Base-by-base conservation (phyloP, 2,329 filamentous ascomycete genomes). In the Monilinia laxa region DNA sequence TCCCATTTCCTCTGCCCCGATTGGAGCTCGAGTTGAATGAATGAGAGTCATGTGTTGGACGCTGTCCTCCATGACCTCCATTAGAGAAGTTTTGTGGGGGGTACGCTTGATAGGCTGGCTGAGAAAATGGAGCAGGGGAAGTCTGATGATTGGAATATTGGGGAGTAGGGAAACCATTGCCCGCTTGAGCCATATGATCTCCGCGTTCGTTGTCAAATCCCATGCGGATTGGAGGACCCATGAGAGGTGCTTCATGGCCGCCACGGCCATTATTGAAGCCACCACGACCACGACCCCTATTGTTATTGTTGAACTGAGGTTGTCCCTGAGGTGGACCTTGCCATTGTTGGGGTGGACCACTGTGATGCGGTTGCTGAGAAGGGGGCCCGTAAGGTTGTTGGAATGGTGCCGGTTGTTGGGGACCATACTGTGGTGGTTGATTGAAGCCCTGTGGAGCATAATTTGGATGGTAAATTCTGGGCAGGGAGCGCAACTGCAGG, bases 391-490 rank as follows among this genome's bases (percentile, higher is more conserved):
- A 78, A 20, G 60, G 60, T 71, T 75, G 78, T 57, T 77, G 77
- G 54, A 62, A 62, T 47, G 77, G 74, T 45, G 76, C 71, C 65
- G 76, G 71, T 68, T 76, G 76, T 51, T 76, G 75, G 71, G 73
- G 76, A 71, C 80, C 80, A 57, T 73, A 68, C 67, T 73, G 71
- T 54, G 66, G 68, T 62, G 73, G 65, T 40, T 73, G 72, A 63
- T 82, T 76, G 67, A 86, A 87, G 11, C 80, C 76, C 71, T 87
- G 86, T 52, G 82, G 82, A 51, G 84, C 81, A 73, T 86, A 87
- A 75, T 84, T 85, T 45, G 84, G 84, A 70, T 86, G 85, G 72
- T 87, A 87, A 87, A 72, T 84, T 84, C 68, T 82, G 79, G 42
- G 82, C 77, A 60, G 84, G 80, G 45, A 87, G 77, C 38, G 83